A percentile compares a stretch with the other conserved stretches of the same genome.
phyloP scores from a whole-genome alignment of 306 rosid species.

The Vicia villosa region DNA sequence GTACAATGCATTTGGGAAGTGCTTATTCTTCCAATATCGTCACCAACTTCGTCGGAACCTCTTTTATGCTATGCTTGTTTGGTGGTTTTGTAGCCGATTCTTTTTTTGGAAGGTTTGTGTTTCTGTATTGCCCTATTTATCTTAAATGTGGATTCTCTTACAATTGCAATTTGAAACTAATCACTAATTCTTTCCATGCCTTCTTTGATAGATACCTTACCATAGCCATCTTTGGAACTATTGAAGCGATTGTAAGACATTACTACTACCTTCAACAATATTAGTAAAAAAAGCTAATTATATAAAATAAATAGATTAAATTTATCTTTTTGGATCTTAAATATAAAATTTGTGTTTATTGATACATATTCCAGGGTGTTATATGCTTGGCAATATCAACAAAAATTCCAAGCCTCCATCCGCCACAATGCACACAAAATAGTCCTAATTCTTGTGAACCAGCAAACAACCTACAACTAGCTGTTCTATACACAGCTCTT shows the following conservation, averaged over 20 bases:
- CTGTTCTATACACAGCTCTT: constrained; percentile 62
- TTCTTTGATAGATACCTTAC: constrained; percentile 68
- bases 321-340: neutral
- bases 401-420: constrained; percentile 75
- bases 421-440: constrained; percentile 54
- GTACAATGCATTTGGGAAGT: constrained; percentile 85
- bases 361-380: constrained; percentile 70
- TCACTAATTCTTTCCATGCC: neutral
- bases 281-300: too few relatives aligned
- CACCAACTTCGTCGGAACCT: constrained; percentile 90
- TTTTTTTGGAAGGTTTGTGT: constrained; percentile 89
- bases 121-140: too few relatives aligned
- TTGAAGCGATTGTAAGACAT: constrained; percentile 80
- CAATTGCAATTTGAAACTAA: neutral
- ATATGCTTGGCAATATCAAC: constrained; percentile 78
- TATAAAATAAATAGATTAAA: neutral
- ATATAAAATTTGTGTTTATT: neutral
- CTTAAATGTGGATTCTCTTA: too few relatives aligned
- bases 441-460: constrained; percentile 35
- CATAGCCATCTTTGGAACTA: constrained; percentile 72
- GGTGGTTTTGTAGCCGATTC: constrained; percentile 97
- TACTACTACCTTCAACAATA: too few relatives aligned
- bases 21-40: constrained; percentile 82
- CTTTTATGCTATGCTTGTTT: constrained; percentile 85
- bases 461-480: constrained; percentile 54